Conservation (phyloP, 2,329 filamentous ascomycete species). For the Aspergillus amoenus region DNA sequence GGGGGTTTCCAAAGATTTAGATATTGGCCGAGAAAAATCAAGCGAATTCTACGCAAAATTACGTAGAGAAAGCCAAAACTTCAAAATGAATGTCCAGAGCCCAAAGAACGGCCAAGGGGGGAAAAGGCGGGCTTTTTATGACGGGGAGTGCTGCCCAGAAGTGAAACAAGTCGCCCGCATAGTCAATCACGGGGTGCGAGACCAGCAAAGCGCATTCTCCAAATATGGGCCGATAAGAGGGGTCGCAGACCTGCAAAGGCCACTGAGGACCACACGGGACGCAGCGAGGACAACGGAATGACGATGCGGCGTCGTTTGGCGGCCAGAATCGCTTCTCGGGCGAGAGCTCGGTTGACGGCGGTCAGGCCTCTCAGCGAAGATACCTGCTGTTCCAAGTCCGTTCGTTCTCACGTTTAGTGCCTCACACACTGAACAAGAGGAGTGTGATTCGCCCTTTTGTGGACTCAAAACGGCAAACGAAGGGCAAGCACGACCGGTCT, state of each 20-base stretch:
- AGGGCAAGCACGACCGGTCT: neutral
- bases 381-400: neutral
- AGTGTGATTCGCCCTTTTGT: neutral
- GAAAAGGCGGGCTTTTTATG: slow-evolving; percentile 5
- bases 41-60: slow-evolving; percentile 6
- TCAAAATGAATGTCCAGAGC: slow-evolving; percentile 1
- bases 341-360: slow-evolving; percentile 7
- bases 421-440: slow-evolving; percentile 1
- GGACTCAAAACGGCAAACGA: neutral
- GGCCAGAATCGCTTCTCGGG: slow-evolving; percentile 9
- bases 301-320: slow-evolving; percentile 7
- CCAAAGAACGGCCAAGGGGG: neutral
- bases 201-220: slow-evolving; percentile 3
- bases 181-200: slow-evolving; percentile 5
- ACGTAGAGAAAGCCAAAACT: slow-evolving; percentile 3
- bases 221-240: slow-evolving; percentile 3
- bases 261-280: slow-evolving; percentile 1
- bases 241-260: neutral
- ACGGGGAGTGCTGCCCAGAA: neutral
- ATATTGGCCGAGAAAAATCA: neutral
- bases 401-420: neutral
- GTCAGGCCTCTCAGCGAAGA: slow-evolving; percentile 1
- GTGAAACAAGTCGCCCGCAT: slow-evolving; percentile 2
- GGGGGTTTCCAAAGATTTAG: neutral
- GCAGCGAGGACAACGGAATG: neutral